These are phyloP conservation scores for Yamadazyma friedrichii DNA, from an alignment of 1,139 yeast species.

Conservation along the genomic window DNA sequence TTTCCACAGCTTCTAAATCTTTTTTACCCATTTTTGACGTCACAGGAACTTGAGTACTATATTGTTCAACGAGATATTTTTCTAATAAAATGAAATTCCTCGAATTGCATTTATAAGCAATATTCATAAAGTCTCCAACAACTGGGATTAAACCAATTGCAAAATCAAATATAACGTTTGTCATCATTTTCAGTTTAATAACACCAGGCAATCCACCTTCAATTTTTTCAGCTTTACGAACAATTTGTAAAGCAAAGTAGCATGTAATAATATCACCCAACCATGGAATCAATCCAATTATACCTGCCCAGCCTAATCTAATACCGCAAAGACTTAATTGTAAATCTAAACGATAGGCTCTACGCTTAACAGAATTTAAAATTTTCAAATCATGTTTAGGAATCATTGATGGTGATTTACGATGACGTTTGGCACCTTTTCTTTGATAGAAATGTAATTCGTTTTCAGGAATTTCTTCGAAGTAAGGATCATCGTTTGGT, in stretches of 20 bases:
- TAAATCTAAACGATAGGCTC: slow-evolving; percentile 67
- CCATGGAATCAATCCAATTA: slow-evolving; percentile 69
- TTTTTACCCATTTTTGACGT: slow-evolving; percentile 2
- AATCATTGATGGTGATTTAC: slow-evolving; percentile 53
- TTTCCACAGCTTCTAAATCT: slow-evolving; percentile 4
- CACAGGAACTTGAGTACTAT: slow-evolving; percentile 14
- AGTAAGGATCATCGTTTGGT: slow-evolving; percentile 42
- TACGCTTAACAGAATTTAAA: slow-evolving; percentile 52
- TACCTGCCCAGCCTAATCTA: slow-evolving; percentile 69
- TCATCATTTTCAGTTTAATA: slow-evolving; percentile 52
- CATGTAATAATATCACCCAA: slow-evolving; percentile 57
- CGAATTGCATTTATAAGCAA: slow-evolving; percentile 72
- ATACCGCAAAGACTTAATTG: slow-evolving; percentile 62
- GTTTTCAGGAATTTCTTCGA: slow-evolving; percentile 47
- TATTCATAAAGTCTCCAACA: slow-evolving; percentile 67
- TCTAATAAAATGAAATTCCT: slow-evolving; percentile 69
- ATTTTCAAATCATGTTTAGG: slow-evolving; percentile 53
- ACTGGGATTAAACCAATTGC: slow-evolving; percentile 69
- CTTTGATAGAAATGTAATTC: slow-evolving; percentile 46
- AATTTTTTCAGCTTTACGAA: slow-evolving; percentile 50
- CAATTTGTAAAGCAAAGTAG: slow-evolving; percentile 48
- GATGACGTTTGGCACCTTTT: slow-evolving; percentile 47
- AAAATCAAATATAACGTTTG: slow-evolving; percentile 65
- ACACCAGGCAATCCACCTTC: slow-evolving; percentile 64
- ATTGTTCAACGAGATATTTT: slow-evolving; percentile 49